Conservation (phyloP, 2,329 filamentous ascomycete genomes). For the Bipolaris victoriae region DNA sequence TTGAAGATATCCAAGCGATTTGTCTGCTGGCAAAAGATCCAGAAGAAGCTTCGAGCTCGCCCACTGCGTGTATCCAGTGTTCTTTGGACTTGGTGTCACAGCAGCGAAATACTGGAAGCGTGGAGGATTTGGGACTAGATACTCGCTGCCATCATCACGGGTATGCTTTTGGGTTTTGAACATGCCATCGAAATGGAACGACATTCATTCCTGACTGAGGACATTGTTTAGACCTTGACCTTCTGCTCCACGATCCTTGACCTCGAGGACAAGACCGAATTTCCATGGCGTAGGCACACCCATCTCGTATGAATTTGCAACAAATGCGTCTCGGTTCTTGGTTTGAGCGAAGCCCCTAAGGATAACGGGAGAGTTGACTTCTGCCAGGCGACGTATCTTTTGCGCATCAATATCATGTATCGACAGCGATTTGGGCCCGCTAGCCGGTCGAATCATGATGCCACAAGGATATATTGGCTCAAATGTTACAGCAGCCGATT, state of each 20-base stretch:
- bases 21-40: slow-evolving; percentile 51
- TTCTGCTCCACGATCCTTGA: slow-evolving; percentile 63
- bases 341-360: slow-evolving; percentile 60
- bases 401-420: slow-evolving; percentile 54
- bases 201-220: slow-evolving; percentile 58
- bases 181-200: slow-evolving; percentile 64
- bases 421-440: slow-evolving; percentile 23
- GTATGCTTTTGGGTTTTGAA: slow-evolving; percentile 59
- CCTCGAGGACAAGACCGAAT: slow-evolving; percentile 66
- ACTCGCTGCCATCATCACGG: slow-evolving; percentile 33
- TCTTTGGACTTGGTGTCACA: slow-evolving; percentile 55
- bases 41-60: slow-evolving; percentile 59
- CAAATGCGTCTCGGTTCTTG: slow-evolving; percentile 54
- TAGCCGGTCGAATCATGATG: slow-evolving; percentile 24
- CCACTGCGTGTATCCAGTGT: slow-evolving; percentile 63
- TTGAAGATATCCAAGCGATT: slow-evolving; percentile 47
- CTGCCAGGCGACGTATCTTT: slow-evolving; percentile 56
- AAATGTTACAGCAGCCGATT: slow-evolving; percentile 14
- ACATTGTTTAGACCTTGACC: slow-evolving; percentile 60
- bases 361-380: slow-evolving; percentile 60
- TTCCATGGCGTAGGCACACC: slow-evolving; percentile 60
- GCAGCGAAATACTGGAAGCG: slow-evolving; percentile 62
- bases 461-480: slow-evolving; percentile 31
- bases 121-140: slow-evolving; percentile 22
- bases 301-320: slow-evolving; percentile 56